Base-by-base conservation (phyloP, 805 yeast species). In the Myxozyma sirexii region DNA sequence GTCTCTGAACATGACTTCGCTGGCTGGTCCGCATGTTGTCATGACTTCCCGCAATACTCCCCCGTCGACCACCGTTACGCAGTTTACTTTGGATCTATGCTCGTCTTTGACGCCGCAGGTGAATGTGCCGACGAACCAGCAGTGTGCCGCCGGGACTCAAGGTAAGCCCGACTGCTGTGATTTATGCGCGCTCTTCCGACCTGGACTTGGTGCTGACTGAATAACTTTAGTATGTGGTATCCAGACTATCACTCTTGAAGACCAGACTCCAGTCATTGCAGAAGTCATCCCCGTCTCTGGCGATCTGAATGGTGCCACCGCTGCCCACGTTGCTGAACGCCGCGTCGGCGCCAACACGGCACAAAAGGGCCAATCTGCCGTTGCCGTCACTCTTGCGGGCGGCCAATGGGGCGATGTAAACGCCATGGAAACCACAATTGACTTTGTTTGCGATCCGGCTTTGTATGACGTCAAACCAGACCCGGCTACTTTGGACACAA, bases 71-170 rank as follows among this genome's bases (percentile, higher is more conserved):
- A 82, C 88, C 1, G 79, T 76, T 51, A 73, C 79, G 35, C 78
- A 82, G 2, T 89, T 97, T 92, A 83, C 79, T 68, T 64, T 92
- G 38, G 87, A 90, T 52, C 77, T 90, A 7, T 90, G 96, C 75
- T 84, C 82, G 47, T 75, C 81, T 0, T 71, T 79, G n/a, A 69
- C 72, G 23, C 24, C 35, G 5, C 31, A 43, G 39, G 56, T 35
- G 33, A 26, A 24, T 37, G 53, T 48, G 7, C 52, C 73, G 0
- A 70, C 76, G 7, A 75, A 78, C 8, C 65, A 67, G 4, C 78
- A 78, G 29, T 92, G 97, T 74, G 86, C 91, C 0, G 75, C 76
- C 48, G 84, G 86, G 63, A 83, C 92, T 1, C 88, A 88, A 64
- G 65, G 66, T 63, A 48, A 2, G 63, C 15, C 19, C 6, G 4